A percentile compares a stretch with the other conserved stretches of the same genome.
Evolutionary conservation across 768 basidiomycete species (phyloP).

Genomic region (Lactifluus hygrophoroides): DNA sequence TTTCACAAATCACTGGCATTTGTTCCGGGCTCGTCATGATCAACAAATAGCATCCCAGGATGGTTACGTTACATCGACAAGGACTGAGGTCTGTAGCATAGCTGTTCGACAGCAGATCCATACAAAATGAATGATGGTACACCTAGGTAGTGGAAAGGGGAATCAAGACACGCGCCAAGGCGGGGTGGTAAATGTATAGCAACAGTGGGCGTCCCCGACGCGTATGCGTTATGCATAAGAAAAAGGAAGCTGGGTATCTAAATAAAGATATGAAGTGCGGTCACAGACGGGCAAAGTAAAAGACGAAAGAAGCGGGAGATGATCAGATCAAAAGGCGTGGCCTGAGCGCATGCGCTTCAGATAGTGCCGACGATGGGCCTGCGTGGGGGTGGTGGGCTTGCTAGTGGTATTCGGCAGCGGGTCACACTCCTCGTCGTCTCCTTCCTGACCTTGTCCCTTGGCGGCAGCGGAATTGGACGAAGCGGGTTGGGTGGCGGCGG

Average conservation of each 20-base stretch:
- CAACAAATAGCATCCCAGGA: not conserved
- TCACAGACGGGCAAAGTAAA: not conserved
- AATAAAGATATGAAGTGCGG: not conserved
- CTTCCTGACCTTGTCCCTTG: not conserved
- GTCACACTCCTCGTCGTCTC: not conserved
- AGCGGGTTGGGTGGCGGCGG: not conserved
- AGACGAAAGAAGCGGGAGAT: not conserved
- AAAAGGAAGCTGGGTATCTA: not conserved
- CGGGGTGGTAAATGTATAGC: not conserved
- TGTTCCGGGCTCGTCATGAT: not conserved
- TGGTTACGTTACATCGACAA: not conserved
- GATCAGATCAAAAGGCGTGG: not conserved
- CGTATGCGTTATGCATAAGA: not conserved
- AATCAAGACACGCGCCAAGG: not conserved
- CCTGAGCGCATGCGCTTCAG: not conserved
- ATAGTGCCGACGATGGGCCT: not conserved
- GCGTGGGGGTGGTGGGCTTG: not conserved
- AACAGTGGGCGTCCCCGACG: slow-evolving; percentile 8
- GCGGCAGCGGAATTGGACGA: not conserved
- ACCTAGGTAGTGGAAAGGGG: not conserved
- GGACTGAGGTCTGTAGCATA: not conserved
- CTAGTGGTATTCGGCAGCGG: not conserved
- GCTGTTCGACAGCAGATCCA: not conserved
- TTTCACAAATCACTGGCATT: no score
- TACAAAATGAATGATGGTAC: not conserved